Evolutionary conservation across 345 rosid species (phyloP).

Genomic region (Physaria fendleri): DNA sequence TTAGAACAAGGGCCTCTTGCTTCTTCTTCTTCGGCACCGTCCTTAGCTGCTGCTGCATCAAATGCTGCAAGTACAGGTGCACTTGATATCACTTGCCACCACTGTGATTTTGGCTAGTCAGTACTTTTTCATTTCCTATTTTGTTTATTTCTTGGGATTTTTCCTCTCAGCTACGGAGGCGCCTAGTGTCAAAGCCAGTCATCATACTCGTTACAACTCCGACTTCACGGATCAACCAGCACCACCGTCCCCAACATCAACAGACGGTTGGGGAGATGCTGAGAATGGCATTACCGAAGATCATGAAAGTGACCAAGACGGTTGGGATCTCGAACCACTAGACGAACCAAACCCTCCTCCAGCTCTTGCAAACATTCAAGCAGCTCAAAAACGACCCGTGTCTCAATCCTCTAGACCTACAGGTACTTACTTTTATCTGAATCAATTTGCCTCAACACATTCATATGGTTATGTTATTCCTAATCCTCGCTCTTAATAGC

Average conservation of each 20-base stretch:
- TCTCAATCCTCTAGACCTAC: conserved; percentile 61
- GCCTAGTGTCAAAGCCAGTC: conserved; percentile 45
- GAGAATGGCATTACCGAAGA: conserved; percentile 76
- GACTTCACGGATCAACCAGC: conserved; percentile 70
- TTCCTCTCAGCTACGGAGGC: conserved; percentile 45
- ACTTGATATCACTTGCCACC: conserved; percentile 6
- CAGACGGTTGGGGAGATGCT: conserved; percentile 98
- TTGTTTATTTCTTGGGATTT: background rate
- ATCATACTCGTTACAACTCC: conserved; percentile 48
- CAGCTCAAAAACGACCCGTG: too few relatives aligned
- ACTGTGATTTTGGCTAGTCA: background rate
- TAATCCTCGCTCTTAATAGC: conserved; percentile 34
- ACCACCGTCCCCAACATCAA: conserved; percentile 82
- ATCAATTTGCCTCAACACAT: background rate
- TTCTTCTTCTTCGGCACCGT: conserved; percentile 43
- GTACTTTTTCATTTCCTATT: background rate
- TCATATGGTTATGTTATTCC: background rate
- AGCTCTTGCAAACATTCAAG: too few relatives aligned
- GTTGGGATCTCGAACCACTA: too few relatives aligned
- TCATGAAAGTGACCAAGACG: too few relatives aligned
- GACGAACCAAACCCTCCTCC: too few relatives aligned
- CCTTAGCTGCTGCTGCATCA: conserved; percentile 45
- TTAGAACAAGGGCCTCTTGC: conserved; percentile 72
- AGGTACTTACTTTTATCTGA: conserved; percentile 40
- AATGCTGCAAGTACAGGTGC: conserved; percentile 63